These are phyloP conservation scores for Chrysosporium keratinophilum DNA, from an alignment of 2,329 filamentous ascomycete species.

Conservation along the genomic window DNA sequence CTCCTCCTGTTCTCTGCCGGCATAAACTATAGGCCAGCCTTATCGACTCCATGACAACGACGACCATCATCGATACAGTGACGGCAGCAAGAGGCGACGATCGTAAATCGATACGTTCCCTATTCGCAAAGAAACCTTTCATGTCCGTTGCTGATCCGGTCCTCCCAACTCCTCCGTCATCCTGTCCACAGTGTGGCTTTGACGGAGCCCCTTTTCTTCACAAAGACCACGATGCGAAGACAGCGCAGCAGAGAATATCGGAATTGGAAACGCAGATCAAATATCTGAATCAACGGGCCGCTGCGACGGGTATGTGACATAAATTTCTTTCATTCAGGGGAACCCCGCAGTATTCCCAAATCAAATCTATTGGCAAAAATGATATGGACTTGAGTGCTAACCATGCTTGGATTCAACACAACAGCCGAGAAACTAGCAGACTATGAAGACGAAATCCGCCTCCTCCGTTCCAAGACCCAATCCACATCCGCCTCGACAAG, in stretches of 20 bases:
- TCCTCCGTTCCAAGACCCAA: slow-evolving; percentile 32
- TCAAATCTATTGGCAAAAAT: no score
- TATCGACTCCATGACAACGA: not conserved
- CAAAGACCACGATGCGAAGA: slow-evolving; percentile 19
- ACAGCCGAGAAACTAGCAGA: slow-evolving; percentile 49
- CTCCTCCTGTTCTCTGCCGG: no score
- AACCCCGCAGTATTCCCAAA: not conserved
- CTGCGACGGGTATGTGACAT: slow-evolving; percentile 39
- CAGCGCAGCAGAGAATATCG: slow-evolving; percentile 34
- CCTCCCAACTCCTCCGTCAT: not conserved
- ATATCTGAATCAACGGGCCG: slow-evolving; percentile 43
- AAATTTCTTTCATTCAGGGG: not conserved
- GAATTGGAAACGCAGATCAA: slow-evolving; percentile 49
- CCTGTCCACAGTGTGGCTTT: slow-evolving; percentile 33
- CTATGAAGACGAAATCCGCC: slow-evolving; percentile 53
- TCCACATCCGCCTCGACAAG: slow-evolving; percentile 20
- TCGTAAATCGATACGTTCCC: not conserved
- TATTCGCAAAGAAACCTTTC: not conserved
- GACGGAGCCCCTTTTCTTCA: slow-evolving; percentile 18
- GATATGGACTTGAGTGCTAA: no score
- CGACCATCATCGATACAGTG: not conserved
- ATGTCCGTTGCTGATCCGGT: slow-evolving; percentile 5
- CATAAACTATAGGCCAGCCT: no score
- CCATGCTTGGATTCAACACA: slow-evolving; percentile 20
- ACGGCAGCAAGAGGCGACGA: not conserved